Evolutionary conservation across 2,329 filamentous ascomycete species (phyloP).

Genomic region (Chlorencoelia australis): DNA sequence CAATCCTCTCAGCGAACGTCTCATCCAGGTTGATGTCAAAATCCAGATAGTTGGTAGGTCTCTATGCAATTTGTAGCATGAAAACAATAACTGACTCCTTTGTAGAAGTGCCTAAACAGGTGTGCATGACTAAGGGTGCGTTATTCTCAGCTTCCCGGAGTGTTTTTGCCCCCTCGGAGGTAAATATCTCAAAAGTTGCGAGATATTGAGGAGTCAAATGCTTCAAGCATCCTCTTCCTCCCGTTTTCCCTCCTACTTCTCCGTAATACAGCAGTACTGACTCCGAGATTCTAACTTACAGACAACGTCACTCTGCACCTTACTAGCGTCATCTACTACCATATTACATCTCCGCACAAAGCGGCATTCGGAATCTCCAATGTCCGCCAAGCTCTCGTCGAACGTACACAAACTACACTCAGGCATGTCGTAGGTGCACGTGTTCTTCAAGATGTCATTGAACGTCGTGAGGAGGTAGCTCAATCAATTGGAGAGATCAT

Average conservation of each 20-base stretch:
- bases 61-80: neutral
- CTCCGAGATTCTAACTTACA: too few relatives aligned
- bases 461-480: constrained; percentile 94
- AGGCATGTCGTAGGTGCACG: constrained; percentile 94
- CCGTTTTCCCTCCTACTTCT: too few relatives aligned
- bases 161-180: too few relatives aligned
- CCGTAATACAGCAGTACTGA: too few relatives aligned
- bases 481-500: constrained; percentile 95
- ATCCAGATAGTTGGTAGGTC: constrained; percentile 76
- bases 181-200: too few relatives aligned
- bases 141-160: too few relatives aligned
- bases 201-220: too few relatives aligned
- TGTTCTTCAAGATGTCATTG: constrained; percentile 94
- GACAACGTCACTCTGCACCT: constrained; percentile 93
- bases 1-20: constrained; percentile 84
- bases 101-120: constrained; percentile 79
- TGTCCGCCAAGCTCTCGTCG: constrained; percentile 88
- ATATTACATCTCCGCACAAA: constrained; percentile 91
- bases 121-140: constrained; percentile 99
- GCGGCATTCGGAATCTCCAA: constrained; percentile 94
- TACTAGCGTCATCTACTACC: constrained; percentile 98
- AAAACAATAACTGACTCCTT: constrained; percentile 3
- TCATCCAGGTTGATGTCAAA: constrained; percentile 95
- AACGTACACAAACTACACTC: constrained; percentile 95
- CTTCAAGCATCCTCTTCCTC: too few relatives aligned